phyloP scores from a whole-genome alignment of 164 flowering plant species.

The Tinospora cordifolia region DNA sequence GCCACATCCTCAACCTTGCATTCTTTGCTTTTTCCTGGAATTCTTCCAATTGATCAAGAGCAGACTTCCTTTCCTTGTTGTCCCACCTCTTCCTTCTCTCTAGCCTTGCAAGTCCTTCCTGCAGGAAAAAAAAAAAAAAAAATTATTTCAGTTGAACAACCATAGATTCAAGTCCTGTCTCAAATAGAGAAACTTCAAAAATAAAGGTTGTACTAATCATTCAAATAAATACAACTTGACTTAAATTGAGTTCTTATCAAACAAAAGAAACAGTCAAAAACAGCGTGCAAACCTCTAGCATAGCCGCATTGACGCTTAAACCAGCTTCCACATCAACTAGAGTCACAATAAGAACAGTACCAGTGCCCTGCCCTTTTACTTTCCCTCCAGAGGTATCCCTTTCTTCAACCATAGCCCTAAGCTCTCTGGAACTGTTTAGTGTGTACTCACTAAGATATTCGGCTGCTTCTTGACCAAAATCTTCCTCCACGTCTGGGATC shows the following conservation, averaged over 20 bases:
- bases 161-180: not conserved
- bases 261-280: not conserved
- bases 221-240: too few species aligned
- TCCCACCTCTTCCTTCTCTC: constrained; percentile 84
- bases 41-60: constrained; percentile 65
- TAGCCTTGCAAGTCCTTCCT: constrained; percentile 90
- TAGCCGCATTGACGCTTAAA: constrained; percentile 62
- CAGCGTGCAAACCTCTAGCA: constrained; percentile 57
- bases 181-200: not conserved
- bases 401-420: constrained; percentile 71
- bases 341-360: constrained; percentile 59
- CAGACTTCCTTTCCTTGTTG: constrained; percentile 47
- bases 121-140: constrained; percentile 18
- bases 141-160: not conserved
- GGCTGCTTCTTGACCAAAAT: constrained; percentile 88
- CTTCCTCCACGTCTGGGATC: constrained; percentile 74
- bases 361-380: constrained; percentile 92
- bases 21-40: constrained; percentile 58
- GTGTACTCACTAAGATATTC: constrained; percentile 52
- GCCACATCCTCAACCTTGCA: constrained; percentile 71
- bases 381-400: constrained; percentile 86
- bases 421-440: constrained; percentile 45
- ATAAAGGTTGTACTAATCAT: not conserved
- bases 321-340: constrained; percentile 62
- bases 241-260: too few species aligned